phyloP scores from a whole-genome alignment of 345 rosid genomes.

The Ailanthus altissimus region DNA sequence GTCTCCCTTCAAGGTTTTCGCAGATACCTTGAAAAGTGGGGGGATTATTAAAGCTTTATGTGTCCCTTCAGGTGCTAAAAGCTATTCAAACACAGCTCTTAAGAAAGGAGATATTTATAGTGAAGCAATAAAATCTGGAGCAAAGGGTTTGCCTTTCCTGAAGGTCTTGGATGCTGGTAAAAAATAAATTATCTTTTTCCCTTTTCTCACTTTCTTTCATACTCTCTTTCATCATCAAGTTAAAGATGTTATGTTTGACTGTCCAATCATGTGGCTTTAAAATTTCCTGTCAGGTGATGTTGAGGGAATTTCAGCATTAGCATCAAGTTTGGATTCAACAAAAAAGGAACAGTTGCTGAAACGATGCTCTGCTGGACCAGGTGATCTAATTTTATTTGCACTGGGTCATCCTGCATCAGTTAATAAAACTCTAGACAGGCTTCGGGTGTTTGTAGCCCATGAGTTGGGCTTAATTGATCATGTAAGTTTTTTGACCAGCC shows the following conservation, averaged over 20 bases:
- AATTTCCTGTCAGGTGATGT: slow-evolving; percentile 41
- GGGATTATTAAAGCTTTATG: slow-evolving; percentile 63
- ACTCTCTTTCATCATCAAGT: slow-evolving; percentile 3
- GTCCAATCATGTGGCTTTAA: slow-evolving; percentile 7
- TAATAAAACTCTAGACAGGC: no score
- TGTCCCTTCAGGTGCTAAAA: slow-evolving; percentile 76
- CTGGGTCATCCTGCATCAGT: slow-evolving; percentile 75
- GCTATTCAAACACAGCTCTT: slow-evolving; percentile 69
- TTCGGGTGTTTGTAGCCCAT: no score
- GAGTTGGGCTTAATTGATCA: slow-evolving; percentile 65
- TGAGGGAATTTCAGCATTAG: slow-evolving; percentile 83
- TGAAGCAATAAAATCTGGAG: slow-evolving; percentile 93
- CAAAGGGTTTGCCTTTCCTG: slow-evolving; percentile 65
- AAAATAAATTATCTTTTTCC: slow-evolving; percentile 7
- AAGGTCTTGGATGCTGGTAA: slow-evolving; percentile 62
- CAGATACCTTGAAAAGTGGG: slow-evolving; percentile 65
- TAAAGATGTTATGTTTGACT: slow-evolving; percentile 6
- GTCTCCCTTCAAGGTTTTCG: slow-evolving; percentile 76
- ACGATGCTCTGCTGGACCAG: slow-evolving; percentile 70
- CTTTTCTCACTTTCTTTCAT: neutral
- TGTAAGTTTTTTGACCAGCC: slow-evolving; percentile 42
- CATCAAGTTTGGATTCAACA: slow-evolving; percentile 62
- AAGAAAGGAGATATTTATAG: slow-evolving; percentile 69
- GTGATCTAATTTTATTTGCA: slow-evolving; percentile 91
- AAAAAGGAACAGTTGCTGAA: slow-evolving; percentile 49